Base-by-base conservation (phyloP, 2,329 filamentous ascomycete genomes). In the Helotiales sp. region DNA sequence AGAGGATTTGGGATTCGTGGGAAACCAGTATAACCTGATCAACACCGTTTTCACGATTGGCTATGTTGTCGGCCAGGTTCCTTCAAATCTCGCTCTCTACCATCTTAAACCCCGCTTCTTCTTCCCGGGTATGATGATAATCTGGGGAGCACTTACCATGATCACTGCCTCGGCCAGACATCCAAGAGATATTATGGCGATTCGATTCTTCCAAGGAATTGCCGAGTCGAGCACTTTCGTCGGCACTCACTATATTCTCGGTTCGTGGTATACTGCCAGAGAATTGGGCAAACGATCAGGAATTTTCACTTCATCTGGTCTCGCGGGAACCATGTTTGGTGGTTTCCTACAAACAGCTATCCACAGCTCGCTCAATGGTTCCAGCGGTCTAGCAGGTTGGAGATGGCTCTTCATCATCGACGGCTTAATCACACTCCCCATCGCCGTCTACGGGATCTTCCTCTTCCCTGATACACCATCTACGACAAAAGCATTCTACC, bases 131-230 rank as follows among this genome's bases (percentile, higher is more conserved):
- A 86, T 85, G 78, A 86, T 87, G 80, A 56, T 86, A 19, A 66
- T 83, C 56, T 89, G 86, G 87, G 85, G 81, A 2, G 74, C 77
- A 0, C 71, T 89, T 25, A 89, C 86, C 2, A 86, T 88, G 81
- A 73, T 78, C 33, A 85, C 82, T 1, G 83, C 81, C 1, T 76
- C 78, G 2, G 77, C 74, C 0, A 76, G 80, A 7, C 76, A 73
- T 3, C 81, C 82, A 0, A 72, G 77, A 59, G 71, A 79, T 44
- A 83, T 87, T 66, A 85, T 85, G 79, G 82, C 77, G 1, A 83
- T 86, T 62, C 79, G 83, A 4, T 80, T 81, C 71, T 79, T 81
- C 66, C 77, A 79, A 64, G 83, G 81, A 8, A 72, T 85, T 19
- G 77, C 78, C 38, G 83, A 86, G 68, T 76, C 80, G 0, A 79